These are phyloP conservation scores for Aspergillus costaricaensis DNA, from an alignment of 2,329 filamentous ascomycete species.

Conservation along the genomic window DNA sequence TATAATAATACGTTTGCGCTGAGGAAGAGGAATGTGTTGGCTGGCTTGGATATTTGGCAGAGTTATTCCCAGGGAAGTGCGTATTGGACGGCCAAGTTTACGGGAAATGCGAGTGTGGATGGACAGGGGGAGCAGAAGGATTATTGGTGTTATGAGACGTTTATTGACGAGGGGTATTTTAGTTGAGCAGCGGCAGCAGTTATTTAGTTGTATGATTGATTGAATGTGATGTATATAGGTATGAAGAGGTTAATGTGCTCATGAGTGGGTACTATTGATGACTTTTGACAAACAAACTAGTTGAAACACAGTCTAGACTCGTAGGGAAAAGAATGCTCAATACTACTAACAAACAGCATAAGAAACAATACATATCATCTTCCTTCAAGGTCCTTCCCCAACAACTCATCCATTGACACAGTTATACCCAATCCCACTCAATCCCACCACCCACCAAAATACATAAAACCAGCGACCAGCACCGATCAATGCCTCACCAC, in stretches of 20 bases:
- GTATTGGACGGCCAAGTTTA: constrained; percentile 26
- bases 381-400: not conserved
- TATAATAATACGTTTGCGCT: constrained; percentile 19
- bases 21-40: constrained; percentile 18
- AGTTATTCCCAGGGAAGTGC: constrained; percentile 23
- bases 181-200: not conserved
- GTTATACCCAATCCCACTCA: not conserved
- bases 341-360: not conserved
- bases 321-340: not conserved
- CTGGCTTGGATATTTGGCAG: constrained; percentile 18
- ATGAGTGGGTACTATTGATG: not conserved
- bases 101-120: constrained; percentile 17
- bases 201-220: not conserved
- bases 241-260: not conserved
- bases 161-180: constrained; percentile 19
- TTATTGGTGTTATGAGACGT: constrained; percentile 23
- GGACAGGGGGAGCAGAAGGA: constrained; percentile 19
- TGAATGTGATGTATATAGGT: not conserved
- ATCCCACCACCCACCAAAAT: too few species aligned
- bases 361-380: not conserved
- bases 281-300: not conserved
- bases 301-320: not conserved
- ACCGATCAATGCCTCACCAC: not conserved
- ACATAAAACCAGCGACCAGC: constrained; percentile 4
- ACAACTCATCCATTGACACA: not conserved